These are phyloP conservation scores for Daldinia vernicosa DNA, from an alignment of 495 filamentous ascomycete genomes.

Conservation along the genomic window DNA sequence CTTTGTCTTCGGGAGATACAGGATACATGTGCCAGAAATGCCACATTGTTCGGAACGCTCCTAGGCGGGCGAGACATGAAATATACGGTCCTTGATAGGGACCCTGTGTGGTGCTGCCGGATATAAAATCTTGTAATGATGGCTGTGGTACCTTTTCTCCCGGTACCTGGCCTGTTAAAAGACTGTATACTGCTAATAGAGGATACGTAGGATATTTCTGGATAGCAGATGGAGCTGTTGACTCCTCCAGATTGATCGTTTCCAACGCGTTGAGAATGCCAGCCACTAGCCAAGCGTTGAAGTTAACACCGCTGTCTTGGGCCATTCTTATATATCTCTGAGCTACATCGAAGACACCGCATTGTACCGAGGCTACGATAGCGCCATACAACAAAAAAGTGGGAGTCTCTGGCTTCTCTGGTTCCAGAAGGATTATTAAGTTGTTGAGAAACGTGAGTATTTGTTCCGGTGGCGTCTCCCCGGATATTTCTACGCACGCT, in stretches of 20 bases:
- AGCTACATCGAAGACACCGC: constrained; percentile 8
- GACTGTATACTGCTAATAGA: constrained; percentile 26
- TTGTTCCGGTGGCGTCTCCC: neutral
- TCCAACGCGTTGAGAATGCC: neutral
- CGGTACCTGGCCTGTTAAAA: constrained; percentile 10
- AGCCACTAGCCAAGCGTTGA: neutral
- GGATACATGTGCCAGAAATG: constrained; percentile 26
- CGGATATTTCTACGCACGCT: neutral
- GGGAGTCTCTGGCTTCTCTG: constrained; percentile 7
- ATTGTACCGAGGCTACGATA: constrained; percentile 14
- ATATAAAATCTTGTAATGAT: constrained; percentile 11
- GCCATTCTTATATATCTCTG: constrained; percentile 33
- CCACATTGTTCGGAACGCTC: constrained; percentile 44
- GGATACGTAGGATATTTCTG: neutral
- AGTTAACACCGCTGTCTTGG: neutral
- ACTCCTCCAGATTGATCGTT: neutral
- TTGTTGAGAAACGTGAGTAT: constrained; percentile 42
- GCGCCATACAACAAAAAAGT: constrained; percentile 5
- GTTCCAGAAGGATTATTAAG: constrained; percentile 33
- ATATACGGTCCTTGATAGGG: constrained; percentile 20
- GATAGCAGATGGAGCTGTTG: neutral
- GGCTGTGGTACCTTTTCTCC: neutral
- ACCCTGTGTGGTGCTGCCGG: neutral
- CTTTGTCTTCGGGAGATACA: neutral
- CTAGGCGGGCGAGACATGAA: constrained; percentile 36